Base-by-base conservation (phyloP, 768 basidiomycete species). In the Mycena leptocephala region DNA sequence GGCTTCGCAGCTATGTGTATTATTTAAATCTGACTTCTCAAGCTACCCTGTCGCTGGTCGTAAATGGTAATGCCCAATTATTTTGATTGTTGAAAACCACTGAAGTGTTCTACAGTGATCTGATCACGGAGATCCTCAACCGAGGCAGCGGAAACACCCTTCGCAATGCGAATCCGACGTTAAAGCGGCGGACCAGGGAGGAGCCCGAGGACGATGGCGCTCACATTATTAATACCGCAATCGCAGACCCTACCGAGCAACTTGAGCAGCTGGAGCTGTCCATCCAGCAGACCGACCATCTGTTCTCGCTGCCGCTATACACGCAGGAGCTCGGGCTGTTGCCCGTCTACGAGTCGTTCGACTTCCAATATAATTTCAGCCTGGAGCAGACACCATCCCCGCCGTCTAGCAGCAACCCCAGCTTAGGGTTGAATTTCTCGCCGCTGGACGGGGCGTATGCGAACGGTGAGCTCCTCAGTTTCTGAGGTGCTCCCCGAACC, bases 281-380 rank as follows among this genome's bases (percentile, higher is more conserved):
- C 18, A 72, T 56, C 2, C 71, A 56, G 13, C 30, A 65, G 16
- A 48, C 64, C 28, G 28, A 24, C 22, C 16, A 66, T 55, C 46
- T 74, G 20, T 59, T 62, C 22, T 69, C 74, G 11, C 9, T 75
- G 39, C 74, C 67, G 2, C 32, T 75, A 2, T 28, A 41, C 16
- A 69, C 74, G 0, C 67, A 64, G 2, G 74, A 75, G 18, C 67
- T 75, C n/a, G 74, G 74, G 14, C 61, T 67, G 20, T 41, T 75
- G 1, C 74, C 74, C 16, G 53, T 75, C 41, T 70, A 70, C 41
- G 53, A 75, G 28, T 70, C 67, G 2, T 75, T 75, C 39, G 43
- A 43, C 33, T 61, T 67, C 30, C 22, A 28, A 6, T 63, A 13
- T 8, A 41, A 41, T 18, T 20, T 46, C 18, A 20, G 22, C 22